These are phyloP conservation scores for Lodderomyces margitis DNA, from an alignment of 1,139 yeast genomes.

Conservation along the genomic window DNA sequence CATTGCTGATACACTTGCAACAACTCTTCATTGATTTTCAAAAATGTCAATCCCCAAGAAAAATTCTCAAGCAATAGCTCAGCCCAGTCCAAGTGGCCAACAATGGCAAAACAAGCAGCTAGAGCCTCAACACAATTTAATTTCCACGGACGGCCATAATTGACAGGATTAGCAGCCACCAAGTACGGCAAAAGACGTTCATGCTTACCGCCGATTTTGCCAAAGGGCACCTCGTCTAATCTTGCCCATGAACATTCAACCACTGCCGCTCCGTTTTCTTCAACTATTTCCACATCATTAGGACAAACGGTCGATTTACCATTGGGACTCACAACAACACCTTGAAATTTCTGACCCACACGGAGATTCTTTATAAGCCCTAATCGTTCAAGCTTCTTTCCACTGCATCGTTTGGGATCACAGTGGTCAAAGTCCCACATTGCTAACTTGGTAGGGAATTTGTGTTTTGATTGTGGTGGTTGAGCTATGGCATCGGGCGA, in stretches of 20 bases:
- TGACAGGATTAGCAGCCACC: constrained; percentile 96
- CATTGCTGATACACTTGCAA: constrained; percentile 73
- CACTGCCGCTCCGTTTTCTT: constrained; percentile 84
- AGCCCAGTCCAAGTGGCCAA: constrained; percentile 92
- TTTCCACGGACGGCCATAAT: constrained; percentile 96
- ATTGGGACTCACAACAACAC: constrained; percentile 89
- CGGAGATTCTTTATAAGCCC: constrained; percentile 78
- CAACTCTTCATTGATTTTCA: constrained; percentile 79
- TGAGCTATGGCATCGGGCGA: neutral
- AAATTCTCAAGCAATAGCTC: constrained; percentile 69
- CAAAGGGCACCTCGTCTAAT: constrained; percentile 90
- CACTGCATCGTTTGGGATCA: constrained; percentile 97
- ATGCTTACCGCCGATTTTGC: constrained; percentile 85
- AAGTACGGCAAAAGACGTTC: constrained; percentile 87
- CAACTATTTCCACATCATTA: constrained; percentile 75
- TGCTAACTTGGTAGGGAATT: constrained; percentile 68
- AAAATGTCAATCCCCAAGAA: constrained; percentile 89
- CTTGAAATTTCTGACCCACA: constrained; percentile 89
- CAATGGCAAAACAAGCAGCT: constrained; percentile 96
- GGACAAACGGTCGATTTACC: constrained; percentile 93
- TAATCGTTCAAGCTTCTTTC: constrained; percentile 85
- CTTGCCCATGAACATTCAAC: constrained; percentile 99
- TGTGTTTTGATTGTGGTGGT: constrained; percentile 8
- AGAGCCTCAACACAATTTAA: constrained; percentile 95
- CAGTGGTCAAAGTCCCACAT: constrained; percentile 99